Evolutionary conservation across 2,329 filamentous ascomycete species (phyloP), one percentile per base, ranked within the genome.

Genomic region (Camillea tinctor): DNA sequence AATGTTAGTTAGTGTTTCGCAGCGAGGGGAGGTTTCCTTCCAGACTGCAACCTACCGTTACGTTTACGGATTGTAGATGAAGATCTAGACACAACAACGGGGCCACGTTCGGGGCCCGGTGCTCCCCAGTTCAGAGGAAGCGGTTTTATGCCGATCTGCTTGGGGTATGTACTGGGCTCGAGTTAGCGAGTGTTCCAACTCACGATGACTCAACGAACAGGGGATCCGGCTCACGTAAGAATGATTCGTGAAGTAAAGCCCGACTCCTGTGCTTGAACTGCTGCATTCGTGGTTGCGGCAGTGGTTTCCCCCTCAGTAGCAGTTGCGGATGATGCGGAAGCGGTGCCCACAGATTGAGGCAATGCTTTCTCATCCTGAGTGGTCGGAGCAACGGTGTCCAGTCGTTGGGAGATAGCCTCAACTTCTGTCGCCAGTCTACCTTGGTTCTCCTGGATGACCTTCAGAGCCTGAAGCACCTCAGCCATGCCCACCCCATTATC

Each of bases 81-180:
- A 61, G 86, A 84, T 68, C 92, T 85, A 23, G 90, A 95, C 50
- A 97, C 94, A 55, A 97, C 89, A 54, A 98, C 91, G 4, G 94
- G 94, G 1, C 94, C 95, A 75, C 94, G 86, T 69, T 87, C 81
- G 60, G 82, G 87, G 73, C 96, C 91, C 57, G 84, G 78, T 58
- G 92, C 86, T 55, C 94, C 94, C 94, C 94, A 98, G 67, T 90
- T 84, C 82, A 98, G 87, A 21, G 88, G 86, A 55, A 97, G 79
- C n/a, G 94, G 93, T 66, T 96, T 91, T 75, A 98, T 94, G 64
- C 94, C 94, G 66, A 91, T 92, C 77, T 97, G 94, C 68, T 92
- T 93, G 24, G 94, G 94, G 76, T 98, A 97, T 5, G 93, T 97
- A 55, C 84, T 86, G 59, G 20, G 40, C 19, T 24, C 52, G 22